Percentiles rank a stretch among this genome's conserved stretches.
Conservation (phyloP, 345 rosid genomes). For the Fremontodendron californicum region DNA sequence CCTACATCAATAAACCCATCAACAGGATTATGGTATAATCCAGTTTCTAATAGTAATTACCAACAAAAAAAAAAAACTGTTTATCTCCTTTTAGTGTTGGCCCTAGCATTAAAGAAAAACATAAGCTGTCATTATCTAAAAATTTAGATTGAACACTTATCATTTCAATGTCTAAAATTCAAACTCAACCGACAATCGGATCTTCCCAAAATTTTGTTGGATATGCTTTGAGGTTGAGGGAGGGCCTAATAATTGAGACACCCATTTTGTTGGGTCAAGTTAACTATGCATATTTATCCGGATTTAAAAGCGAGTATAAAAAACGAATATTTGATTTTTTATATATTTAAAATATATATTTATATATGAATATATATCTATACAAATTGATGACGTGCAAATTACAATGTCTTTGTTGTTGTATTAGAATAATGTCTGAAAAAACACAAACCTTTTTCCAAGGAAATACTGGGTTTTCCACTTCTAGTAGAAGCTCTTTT, state of each 20-base stretch:
- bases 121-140: neutral
- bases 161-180: constrained; percentile 7
- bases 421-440: neutral
- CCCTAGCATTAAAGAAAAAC: neutral
- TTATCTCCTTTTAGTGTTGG: neutral
- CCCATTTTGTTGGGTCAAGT: constrained; percentile 2
- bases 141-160: neutral
- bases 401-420: neutral
- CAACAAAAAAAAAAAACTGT: neutral
- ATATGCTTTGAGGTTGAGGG: neutral
- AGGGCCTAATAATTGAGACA: constrained; percentile 17
- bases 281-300: no score
- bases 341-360: no score
- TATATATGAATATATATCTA: no score
- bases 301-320: no score
- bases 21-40: neutral
- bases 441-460: neutral
- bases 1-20: no score
- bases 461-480: neutral
- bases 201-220: constrained; percentile 11
- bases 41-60: neutral
- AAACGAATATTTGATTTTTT: no score
- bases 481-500: neutral
- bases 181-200: constrained; percentile 9
- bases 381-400: neutral